Conservation (phyloP, 306 rosid species). For the Macrotyloma uniflorum region DNA sequence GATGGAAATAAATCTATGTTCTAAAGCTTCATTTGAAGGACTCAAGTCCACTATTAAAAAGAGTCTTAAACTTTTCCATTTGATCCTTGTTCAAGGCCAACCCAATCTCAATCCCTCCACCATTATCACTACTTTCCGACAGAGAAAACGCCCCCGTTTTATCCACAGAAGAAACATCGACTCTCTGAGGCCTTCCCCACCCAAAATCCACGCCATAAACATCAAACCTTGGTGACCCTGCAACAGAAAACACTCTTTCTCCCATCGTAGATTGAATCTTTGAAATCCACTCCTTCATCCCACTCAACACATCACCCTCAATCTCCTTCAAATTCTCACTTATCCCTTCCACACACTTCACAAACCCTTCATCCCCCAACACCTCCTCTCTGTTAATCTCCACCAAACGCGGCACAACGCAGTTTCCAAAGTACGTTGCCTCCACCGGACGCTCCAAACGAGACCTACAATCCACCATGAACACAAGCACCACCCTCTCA, state of each 20-base stretch:
- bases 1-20: too few relatives aligned
- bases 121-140: constrained; percentile 23
- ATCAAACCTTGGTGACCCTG: constrained; percentile 59
- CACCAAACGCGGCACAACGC: neutral
- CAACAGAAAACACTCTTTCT: constrained; percentile 9
- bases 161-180: constrained; percentile 43
- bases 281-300: constrained; percentile 1
- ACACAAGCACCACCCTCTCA: neutral
- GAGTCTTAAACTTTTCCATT: constrained; percentile 34
- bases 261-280: neutral
- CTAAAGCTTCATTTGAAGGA: neutral
- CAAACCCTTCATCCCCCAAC: constrained; percentile 29
- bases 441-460: constrained; percentile 41
- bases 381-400: neutral
- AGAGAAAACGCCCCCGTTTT: constrained; percentile 44
- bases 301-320: constrained; percentile 28
- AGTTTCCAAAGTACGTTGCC: constrained; percentile 55
- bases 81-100: constrained; percentile 36
- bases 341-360: constrained; percentile 17
- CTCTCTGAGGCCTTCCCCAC: constrained; percentile 60
- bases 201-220: constrained; percentile 58
- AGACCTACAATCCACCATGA: constrained; percentile 45
- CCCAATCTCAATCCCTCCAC: constrained; percentile 50
- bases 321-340: constrained; percentile 15
- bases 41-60: constrained; percentile 27